Evolutionary conservation across 2,329 filamentous ascomycete genomes (phyloP), one percentile per base, ranked within the genome.

Genomic region (Ophiostoma himal-ulmi): DNA sequence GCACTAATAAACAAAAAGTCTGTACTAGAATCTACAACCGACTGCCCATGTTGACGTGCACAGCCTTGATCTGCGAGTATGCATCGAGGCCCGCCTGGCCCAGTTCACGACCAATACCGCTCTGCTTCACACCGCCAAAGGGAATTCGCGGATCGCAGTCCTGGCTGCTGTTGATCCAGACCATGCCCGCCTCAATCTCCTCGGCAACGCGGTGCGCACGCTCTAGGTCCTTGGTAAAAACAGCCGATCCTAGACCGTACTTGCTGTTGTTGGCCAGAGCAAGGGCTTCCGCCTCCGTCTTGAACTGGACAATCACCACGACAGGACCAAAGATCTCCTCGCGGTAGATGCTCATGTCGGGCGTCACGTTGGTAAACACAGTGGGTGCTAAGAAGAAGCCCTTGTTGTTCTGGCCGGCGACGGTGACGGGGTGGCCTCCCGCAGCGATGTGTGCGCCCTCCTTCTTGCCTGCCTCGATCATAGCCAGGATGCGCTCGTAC

Each of bases 271-370:
- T 96, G 11, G 91, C 91, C 30, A 94, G 81, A 44, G 83, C 80
- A 30, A 95, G 79, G 0, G 91, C 92, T 74, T 93, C 89, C 37
- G 92, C 90, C 66, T 92, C 89, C 3, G 80, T 83, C 17, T 88
- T 83, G 44, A 94, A 83, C 30, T 85, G 82, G 17, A 90, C 85
- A 26, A 95, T 76, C 14, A 87, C 88, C 0, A 93, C 89, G 0
- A 86, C 88, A 0, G 92, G 92, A 0, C 91, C 92, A 75, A 96
- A 96, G 0, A 87, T 89, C 79, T 96, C 92, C 1, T 85, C 88
- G 74, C 85, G 81, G 79, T 90, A 94, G 20, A 95, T 80, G 70
- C 92, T 88, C 91, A 94, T 95, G 0, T 85, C 84, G n/a, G 69
- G 54, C 65, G n/a, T 52, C 4, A 74, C 72, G 34, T 72, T 67